Conservation (phyloP, 345 rosid species). For the Adansonia digitata region DNA sequence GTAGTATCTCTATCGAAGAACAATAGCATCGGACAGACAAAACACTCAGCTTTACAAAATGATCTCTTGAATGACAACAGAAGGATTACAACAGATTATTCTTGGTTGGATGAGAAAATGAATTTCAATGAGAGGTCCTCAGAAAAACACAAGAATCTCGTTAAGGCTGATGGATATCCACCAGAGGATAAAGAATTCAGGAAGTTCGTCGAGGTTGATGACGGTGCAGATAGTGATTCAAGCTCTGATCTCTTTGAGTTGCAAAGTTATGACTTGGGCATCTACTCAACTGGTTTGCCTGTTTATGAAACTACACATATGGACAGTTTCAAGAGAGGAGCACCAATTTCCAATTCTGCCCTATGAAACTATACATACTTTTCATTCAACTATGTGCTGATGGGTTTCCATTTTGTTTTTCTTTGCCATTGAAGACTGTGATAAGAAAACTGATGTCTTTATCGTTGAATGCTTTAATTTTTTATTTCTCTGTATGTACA, state of each 20-base stretch:
- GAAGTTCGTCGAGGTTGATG: conserved; percentile 42
- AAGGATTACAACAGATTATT: conserved; percentile 20
- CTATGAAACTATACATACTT: conserved; percentile 21
- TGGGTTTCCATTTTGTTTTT: conserved; percentile 9
- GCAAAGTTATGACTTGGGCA: conserved; percentile 64
- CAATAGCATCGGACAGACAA: neutral
- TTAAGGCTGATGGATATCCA: conserved; percentile 21
- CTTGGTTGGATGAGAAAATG: conserved; percentile 37
- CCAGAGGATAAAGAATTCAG: conserved; percentile 29
- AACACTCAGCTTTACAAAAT: conserved; percentile 15
- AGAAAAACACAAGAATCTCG: conserved; percentile 7
- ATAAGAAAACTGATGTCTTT: conserved; percentile 13
- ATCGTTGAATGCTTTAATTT: conserved; percentile 6
- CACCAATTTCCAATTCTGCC: conserved; percentile 47
- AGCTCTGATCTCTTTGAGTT: conserved; percentile 96
- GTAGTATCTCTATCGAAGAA: conserved; percentile 23
- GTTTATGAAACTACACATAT: conserved; percentile 83
- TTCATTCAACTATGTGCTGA: neutral
- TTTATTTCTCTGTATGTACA: conserved; percentile 13
- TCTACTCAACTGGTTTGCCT: conserved; percentile 64
- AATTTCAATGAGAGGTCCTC: conserved; percentile 23
- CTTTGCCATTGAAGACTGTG: conserved; percentile 3
- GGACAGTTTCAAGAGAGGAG: conserved; percentile 62
- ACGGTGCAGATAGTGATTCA: conserved; percentile 81
- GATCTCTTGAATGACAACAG: conserved; percentile 14